Percentiles rank a stretch among this genome's conserved stretches.
phyloP scores from a whole-genome alignment of 352 stramenopile genomes.

The Elongisporangium undulatum region DNA sequence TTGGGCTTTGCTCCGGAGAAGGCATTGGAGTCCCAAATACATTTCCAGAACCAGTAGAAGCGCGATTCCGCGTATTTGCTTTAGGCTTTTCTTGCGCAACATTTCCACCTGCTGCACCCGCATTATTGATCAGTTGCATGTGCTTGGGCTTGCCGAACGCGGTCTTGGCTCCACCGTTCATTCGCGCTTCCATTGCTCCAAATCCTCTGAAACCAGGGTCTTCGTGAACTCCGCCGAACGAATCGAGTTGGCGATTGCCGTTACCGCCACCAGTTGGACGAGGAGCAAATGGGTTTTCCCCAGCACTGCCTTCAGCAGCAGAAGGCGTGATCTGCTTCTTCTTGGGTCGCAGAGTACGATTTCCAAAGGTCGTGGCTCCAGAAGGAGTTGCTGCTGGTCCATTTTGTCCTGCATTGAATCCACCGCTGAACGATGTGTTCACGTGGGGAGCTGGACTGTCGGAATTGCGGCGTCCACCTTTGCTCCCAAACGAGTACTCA shows the following conservation, averaged over 20 bases:
- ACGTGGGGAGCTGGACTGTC: neutral
- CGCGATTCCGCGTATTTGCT: neutral
- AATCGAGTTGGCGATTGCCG: slow-evolving; percentile 15
- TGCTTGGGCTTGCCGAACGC: slow-evolving; percentile 16
- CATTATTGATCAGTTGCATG: slow-evolving; percentile 1
- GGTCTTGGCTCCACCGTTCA: slow-evolving; percentile 20
- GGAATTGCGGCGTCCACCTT: neutral
- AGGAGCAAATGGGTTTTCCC: neutral
- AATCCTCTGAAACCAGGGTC: slow-evolving; percentile 7
- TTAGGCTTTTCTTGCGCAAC: neutral
- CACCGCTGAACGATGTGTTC: neutral
- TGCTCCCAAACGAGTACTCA: neutral
- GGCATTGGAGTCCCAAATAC: slow-evolving; percentile 4
- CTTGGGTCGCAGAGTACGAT: neutral
- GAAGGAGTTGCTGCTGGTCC: neutral
- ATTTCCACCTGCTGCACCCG: neutral
- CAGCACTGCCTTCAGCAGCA: neutral
- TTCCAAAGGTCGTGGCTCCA: neutral
- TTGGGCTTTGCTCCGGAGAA: slow-evolving; percentile 7
- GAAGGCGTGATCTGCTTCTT: neutral
- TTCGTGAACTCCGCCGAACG: slow-evolving; percentile 2
- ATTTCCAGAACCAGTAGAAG: slow-evolving; percentile 1
- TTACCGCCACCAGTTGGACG: slow-evolving; percentile 2
- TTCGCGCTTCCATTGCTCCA: slow-evolving; percentile 21
- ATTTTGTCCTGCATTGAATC: neutral